These are phyloP conservation scores for Melampsora larici-populina DNA, from an alignment of 1,284 basidiomycete genomes.

Conservation along the genomic window DNA sequence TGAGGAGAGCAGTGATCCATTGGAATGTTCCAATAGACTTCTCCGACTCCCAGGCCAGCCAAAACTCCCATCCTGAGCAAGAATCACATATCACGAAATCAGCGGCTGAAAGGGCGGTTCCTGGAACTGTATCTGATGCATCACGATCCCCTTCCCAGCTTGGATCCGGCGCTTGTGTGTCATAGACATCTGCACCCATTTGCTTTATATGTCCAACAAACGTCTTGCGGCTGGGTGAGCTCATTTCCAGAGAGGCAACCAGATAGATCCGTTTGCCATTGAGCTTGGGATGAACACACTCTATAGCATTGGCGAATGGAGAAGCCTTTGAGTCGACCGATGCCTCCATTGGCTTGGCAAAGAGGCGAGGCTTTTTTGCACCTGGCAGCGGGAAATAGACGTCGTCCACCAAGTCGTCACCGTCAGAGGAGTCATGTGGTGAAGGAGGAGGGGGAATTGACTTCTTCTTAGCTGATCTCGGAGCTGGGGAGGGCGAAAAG, in stretches of 20 bases:
- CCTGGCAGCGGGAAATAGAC: too few relatives aligned
- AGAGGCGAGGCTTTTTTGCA: too few relatives aligned
- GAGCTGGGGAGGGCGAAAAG: too few relatives aligned
- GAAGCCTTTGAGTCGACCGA: too few relatives aligned
- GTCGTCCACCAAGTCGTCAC: too few relatives aligned
- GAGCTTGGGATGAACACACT: conserved; percentile 14
- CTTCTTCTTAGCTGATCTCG: too few relatives aligned
- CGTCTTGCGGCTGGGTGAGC: conserved; percentile 3
- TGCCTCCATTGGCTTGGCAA: too few relatives aligned
- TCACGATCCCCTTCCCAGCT: not conserved
- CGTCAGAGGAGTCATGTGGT: too few relatives aligned
- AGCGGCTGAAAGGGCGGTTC: not conserved
- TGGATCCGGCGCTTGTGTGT: not conserved
- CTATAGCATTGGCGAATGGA: too few relatives aligned
- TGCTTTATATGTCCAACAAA: conserved; percentile 4
- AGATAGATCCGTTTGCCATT: conserved; percentile 31
- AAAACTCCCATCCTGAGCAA: conserved; percentile 38
- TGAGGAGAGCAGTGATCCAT: conserved; percentile 33
- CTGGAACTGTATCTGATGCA: not conserved
- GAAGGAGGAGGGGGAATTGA: too few relatives aligned
- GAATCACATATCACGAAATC: conserved; percentile 25
- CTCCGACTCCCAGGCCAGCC: conserved; percentile 8
- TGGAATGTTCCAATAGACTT: conserved; percentile 27
- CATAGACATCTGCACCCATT: conserved; percentile 35
- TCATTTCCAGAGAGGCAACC: conserved; percentile 8